Evolutionary conservation across 495 filamentous ascomycete species (phyloP).

Genomic region (Penicillium malachiteum): DNA sequence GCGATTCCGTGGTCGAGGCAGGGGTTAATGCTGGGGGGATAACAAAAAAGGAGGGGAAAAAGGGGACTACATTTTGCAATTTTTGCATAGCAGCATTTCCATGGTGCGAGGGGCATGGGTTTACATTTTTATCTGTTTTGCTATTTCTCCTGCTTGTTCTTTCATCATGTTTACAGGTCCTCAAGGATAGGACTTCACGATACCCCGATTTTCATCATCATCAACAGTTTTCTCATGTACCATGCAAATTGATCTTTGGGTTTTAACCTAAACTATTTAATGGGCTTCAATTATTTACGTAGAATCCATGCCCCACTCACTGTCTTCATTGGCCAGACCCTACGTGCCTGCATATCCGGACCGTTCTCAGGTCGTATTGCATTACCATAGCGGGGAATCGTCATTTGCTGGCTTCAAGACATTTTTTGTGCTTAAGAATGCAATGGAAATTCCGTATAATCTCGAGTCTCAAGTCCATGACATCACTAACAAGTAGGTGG

Average conservation of each 20-base stretch:
- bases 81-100: constrained; percentile 14
- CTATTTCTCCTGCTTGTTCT: constrained; percentile 7
- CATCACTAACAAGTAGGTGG: background rate
- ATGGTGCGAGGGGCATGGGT: constrained; percentile 2
- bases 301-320: background rate
- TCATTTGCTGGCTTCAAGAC: background rate
- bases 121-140: constrained; percentile 4
- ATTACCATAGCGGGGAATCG: background rate
- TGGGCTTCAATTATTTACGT: background rate
- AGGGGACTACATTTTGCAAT: background rate
- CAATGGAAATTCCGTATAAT: background rate
- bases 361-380: constrained; percentile 2
- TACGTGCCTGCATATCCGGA: constrained; percentile 9
- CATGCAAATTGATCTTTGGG: background rate
- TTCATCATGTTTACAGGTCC: constrained; percentile 2
- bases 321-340: constrained; percentile 4
- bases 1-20: constrained; percentile 46
- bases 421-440: background rate
- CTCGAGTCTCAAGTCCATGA: background rate
- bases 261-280: background rate
- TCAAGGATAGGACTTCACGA: background rate
- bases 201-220: background rate
- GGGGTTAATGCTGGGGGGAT: constrained; percentile 27
- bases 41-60: background rate
- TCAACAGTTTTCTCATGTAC: background rate